Evolutionary conservation across 78 protist genomes (phyloP).

Genomic region (Dictyostelium purpureum): DNA sequence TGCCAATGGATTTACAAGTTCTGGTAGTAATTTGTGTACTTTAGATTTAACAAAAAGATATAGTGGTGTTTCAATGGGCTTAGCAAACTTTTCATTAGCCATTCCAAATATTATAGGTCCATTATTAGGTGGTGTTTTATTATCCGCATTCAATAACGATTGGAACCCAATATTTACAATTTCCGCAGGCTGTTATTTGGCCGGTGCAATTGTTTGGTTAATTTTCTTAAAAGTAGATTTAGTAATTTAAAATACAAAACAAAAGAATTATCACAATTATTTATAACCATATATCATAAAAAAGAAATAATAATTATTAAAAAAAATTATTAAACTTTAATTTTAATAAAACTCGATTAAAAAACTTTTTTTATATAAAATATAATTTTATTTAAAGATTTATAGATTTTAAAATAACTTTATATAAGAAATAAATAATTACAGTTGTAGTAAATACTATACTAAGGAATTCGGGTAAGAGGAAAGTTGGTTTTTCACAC

Average conservation of each 20-base stretch:
- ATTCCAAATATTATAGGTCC: conserved; percentile 53
- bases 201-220: conserved; percentile 33
- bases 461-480: neutral
- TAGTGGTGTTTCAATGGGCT: conserved; percentile 44
- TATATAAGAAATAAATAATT: neutral
- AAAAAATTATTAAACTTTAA: no score
- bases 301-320: no score
- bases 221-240: neutral
- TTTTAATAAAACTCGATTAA: no score
- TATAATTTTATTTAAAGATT: neutral
- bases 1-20: conserved; percentile 8
- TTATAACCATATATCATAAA: no score
- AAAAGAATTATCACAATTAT: no score
- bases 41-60: conserved; percentile 29
- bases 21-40: conserved; percentile 14
- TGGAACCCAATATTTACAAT: conserved; percentile 28
- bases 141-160: neutral
- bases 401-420: neutral
- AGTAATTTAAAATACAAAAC: neutral
- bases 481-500: conserved; percentile 48
- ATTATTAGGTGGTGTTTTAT: conserved; percentile 27
- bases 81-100: conserved; percentile 31
- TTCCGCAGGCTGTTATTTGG: conserved; percentile 1
- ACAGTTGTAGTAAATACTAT: neutral
- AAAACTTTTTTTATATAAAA: no score